A percentile compares a stretch with the other conserved stretches of the same genome.
These are phyloP conservation scores for Durotheca rogersii DNA, from an alignment of 495 filamentous ascomycete species.

Conservation along the genomic window DNA sequence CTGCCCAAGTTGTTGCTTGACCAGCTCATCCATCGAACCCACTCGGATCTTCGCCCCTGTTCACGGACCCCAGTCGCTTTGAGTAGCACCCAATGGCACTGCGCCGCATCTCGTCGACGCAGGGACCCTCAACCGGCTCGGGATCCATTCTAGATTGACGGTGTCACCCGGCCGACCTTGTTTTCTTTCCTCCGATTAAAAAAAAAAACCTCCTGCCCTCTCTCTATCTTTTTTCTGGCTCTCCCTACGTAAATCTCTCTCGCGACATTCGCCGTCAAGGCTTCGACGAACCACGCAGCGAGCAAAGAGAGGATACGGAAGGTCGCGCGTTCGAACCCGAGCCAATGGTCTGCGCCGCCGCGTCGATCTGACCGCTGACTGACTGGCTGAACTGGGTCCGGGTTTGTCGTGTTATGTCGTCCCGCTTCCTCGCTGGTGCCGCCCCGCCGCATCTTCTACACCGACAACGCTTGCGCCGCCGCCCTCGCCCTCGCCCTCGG, in stretches of 20 bases:
- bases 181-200: neutral
- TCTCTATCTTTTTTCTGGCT: too few relatives aligned
- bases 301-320: neutral
- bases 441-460: too few relatives aligned
- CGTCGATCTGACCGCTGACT: too few relatives aligned
- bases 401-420: neutral
- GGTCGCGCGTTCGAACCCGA: neutral
- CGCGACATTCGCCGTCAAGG: neutral
- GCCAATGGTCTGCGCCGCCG: constrained; percentile 1
- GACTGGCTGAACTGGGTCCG: too few relatives aligned
- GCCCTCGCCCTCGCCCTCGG: too few relatives aligned
- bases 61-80: constrained; percentile 1
- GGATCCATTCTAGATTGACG: neutral
- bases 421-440: constrained; percentile 1
- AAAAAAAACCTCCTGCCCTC: neutral
- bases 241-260: too few relatives aligned
- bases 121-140: neutral
- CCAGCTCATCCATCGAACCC: constrained; percentile 20
- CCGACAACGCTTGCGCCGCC: too few relatives aligned
- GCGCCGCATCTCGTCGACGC: neutral
- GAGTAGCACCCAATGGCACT: neutral
- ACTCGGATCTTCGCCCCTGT: too few relatives aligned
- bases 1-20: too few relatives aligned
- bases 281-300: constrained; percentile 4
- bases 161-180: neutral